Evolutionary conservation across 768 basidiomycete genomes (phyloP).

Genomic region (Phylloporus scabripes): DNA sequence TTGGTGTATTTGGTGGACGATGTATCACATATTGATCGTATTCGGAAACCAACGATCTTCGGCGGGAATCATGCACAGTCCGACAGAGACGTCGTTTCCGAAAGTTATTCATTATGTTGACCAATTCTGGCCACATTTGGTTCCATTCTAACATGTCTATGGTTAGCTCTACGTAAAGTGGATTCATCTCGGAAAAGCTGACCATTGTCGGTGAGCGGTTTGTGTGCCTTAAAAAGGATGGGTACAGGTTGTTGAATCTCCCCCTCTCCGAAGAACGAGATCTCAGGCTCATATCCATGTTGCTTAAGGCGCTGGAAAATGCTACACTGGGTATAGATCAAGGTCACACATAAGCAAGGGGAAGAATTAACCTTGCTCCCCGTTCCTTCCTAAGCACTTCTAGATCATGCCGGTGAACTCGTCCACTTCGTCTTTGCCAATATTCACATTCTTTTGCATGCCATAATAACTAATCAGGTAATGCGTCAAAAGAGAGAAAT

Average conservation of each 20-base stretch:
- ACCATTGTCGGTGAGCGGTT: too few relatives aligned
- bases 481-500: background rate
- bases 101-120: background rate
- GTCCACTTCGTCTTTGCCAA: background rate
- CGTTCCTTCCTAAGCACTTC: background rate
- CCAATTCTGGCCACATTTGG: slow-evolving; percentile 1
- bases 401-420: background rate
- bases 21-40: background rate
- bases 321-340: background rate
- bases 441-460: slow-evolving; percentile 2
- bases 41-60: background rate
- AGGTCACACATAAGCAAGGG: background rate
- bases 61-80: background rate
- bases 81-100: background rate
- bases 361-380: background rate
- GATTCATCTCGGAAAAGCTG: too few relatives aligned
- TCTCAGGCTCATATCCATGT: slow-evolving; percentile 6
- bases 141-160: slow-evolving; percentile 9
- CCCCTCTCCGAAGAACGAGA: background rate
- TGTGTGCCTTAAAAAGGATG: too few relatives aligned
- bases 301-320: slow-evolving; percentile 5
- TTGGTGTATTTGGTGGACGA: too few relatives aligned
- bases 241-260: background rate
- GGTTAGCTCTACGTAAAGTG: too few relatives aligned
- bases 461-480: background rate